phyloP scores from a whole-genome alignment of 2,329 filamentous ascomycete genomes.

The Graphilbum sp. region DNA sequence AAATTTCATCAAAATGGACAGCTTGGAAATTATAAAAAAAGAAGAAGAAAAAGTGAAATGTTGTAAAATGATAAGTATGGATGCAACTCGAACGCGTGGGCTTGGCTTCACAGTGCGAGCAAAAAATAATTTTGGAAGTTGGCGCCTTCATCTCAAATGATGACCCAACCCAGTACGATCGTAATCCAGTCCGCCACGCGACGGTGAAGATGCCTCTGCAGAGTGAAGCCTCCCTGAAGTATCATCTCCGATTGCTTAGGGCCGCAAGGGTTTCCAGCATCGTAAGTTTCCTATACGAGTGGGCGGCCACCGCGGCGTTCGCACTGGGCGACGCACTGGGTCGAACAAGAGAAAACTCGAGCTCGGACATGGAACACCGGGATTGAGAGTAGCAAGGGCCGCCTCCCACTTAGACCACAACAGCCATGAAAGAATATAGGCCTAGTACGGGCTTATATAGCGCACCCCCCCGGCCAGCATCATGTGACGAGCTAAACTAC shows the following conservation, averaged over 20 bases:
- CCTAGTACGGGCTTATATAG: slow-evolving; percentile 3
- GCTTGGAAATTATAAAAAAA: too few relatives aligned
- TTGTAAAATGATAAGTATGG: too few relatives aligned
- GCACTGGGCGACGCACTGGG: slow-evolving; percentile 42
- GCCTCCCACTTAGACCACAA: slow-evolving; percentile 11
- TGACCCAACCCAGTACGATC: slow-evolving; percentile 43
- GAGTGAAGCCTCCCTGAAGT: slow-evolving; percentile 58
- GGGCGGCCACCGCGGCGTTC: slow-evolving; percentile 49
- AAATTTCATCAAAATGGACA: too few relatives aligned
- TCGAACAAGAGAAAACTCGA: slow-evolving; percentile 26
- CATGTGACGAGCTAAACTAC: too few relatives aligned
- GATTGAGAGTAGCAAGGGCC: slow-evolving; percentile 29
- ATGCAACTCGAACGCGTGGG: too few relatives aligned
- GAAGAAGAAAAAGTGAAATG: background rate
- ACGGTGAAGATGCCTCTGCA: slow-evolving; percentile 57
- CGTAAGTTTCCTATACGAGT: slow-evolving; percentile 54
- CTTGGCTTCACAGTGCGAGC: background rate
- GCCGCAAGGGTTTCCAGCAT: slow-evolving; percentile 34
- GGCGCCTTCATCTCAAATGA: slow-evolving; percentile 37
- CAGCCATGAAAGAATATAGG: slow-evolving; percentile 4
- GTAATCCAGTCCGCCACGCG: slow-evolving; percentile 54
- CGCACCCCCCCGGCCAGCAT: too few relatives aligned
- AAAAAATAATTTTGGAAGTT: slow-evolving; percentile 17
- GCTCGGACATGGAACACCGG: slow-evolving; percentile 34
- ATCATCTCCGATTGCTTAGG: slow-evolving; percentile 52